Conservation (phyloP, 192 early-diverging fungal genomes). For the Podila minutissima region DNA sequence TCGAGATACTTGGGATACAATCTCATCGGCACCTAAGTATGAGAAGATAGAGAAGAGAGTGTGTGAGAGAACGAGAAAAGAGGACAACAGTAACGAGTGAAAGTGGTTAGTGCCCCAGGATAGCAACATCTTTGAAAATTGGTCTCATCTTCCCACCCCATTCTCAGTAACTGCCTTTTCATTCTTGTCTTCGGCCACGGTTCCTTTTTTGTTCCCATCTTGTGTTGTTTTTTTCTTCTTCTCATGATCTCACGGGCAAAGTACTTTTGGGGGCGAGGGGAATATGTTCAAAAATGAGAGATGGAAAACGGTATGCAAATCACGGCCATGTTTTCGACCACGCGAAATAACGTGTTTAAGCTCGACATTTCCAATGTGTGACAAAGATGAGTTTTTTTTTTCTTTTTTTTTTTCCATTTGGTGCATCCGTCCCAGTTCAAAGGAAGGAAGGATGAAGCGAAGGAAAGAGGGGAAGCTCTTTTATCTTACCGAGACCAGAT, state of each 20-base stretch:
- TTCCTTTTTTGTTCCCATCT: no score
- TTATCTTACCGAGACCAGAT: constrained; percentile 46
- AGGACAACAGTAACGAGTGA: no score
- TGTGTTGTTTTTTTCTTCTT: no score
- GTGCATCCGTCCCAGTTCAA: no score
- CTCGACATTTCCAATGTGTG: neutral
- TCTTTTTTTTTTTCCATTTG: neutral
- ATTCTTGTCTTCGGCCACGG: no score
- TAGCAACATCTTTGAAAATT: no score
- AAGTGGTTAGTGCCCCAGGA: no score
- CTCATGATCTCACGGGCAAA: no score
- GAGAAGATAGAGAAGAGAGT: neutral
- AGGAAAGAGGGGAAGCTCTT: neutral
- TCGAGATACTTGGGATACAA: constrained; percentile 39
- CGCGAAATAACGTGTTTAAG: constrained; percentile 3
- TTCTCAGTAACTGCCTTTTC: no score
- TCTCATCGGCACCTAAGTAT: constrained; percentile 23
- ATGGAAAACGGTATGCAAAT: neutral
- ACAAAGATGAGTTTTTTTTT: neutral
- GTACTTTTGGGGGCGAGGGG: no score
- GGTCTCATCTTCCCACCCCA: no score
- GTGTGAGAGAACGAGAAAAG: neutral
- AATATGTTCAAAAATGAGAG: neutral
- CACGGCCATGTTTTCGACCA: neutral
- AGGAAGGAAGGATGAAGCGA: neutral